phyloP scores from a whole-genome alignment of 192 early-diverging fungal genomes.

The Dimargaris xerosporica region DNA sequence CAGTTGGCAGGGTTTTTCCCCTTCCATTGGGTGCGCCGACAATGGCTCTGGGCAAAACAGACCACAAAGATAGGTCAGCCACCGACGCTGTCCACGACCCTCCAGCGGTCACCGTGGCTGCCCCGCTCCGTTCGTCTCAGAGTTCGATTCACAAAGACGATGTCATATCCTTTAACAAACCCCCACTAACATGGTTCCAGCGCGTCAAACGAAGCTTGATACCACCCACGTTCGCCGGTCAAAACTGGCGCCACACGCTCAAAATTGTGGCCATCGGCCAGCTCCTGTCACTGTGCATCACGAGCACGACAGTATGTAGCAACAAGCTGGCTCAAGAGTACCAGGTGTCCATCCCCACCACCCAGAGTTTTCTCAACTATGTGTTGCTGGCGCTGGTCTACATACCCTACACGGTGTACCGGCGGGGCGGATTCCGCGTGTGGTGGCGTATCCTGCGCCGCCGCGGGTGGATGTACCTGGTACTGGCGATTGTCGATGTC shows the following conservation, averaged over 20 bases:
- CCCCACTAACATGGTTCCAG: too few species aligned
- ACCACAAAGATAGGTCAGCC: too few species aligned
- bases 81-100: too few species aligned
- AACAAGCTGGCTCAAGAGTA: constrained; percentile 39
- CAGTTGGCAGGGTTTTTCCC: too few species aligned
- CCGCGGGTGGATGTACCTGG: constrained; percentile 34
- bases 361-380: constrained; percentile 58
- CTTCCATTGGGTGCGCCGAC: too few species aligned
- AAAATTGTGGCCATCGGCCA: constrained; percentile 38
- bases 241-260: constrained; percentile 30
- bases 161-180: too few species aligned
- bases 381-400: constrained; percentile 28
- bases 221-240: too few species aligned
- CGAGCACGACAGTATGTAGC: constrained; percentile 49
- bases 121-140: too few species aligned
- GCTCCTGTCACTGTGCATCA: constrained; percentile 60
- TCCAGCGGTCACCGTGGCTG: too few species aligned
- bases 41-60: too few species aligned
- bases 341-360: constrained; percentile 44
- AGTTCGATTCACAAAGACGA: too few species aligned
- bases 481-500: constrained; percentile 53
- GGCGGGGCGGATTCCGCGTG: constrained; percentile 22
- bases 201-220: too few species aligned
- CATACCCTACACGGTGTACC: constrained; percentile 26
- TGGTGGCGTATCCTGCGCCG: constrained; percentile 21